Evolutionary conservation across 352 stramenopile genomes (phyloP).

Genomic region (Phytophthora sojae): DNA sequence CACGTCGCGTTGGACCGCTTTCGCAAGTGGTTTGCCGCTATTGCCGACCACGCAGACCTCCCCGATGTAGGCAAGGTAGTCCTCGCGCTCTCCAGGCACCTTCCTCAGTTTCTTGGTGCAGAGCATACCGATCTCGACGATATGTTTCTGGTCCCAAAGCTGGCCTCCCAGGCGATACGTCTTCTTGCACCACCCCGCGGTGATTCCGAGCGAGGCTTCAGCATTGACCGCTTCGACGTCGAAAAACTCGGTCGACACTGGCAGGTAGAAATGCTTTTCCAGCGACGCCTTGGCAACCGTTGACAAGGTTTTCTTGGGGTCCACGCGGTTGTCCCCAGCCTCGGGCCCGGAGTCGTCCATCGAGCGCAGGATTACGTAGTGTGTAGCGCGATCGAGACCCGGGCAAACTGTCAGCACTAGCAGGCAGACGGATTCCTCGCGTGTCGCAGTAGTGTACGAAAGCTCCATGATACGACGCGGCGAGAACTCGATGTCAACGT

Average conservation of each 20-base stretch:
- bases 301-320: conserved; percentile 33
- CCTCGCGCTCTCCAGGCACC: conserved; percentile 27
- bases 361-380: conserved; percentile 50
- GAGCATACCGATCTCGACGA: conserved; percentile 51
- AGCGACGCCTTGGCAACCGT: conserved; percentile 33
- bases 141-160: conserved; percentile 54
- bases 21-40: conserved; percentile 19
- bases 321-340: conserved; percentile 7
- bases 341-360: conserved; percentile 31
- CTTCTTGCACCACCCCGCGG: conserved; percentile 46
- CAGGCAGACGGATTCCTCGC: conserved; percentile 39
- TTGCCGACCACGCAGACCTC: conserved; percentile 43
- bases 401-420: conserved; percentile 52
- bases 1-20: conserved; percentile 20
- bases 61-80: conserved; percentile 43
- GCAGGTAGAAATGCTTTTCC: conserved; percentile 49
- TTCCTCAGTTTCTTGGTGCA: conserved; percentile 40
- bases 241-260: conserved; percentile 38
- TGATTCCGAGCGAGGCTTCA: conserved; percentile 31
- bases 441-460: conserved; percentile 45
- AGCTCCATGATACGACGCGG: conserved; percentile 46
- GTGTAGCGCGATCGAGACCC: conserved; percentile 44
- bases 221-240: conserved; percentile 21
- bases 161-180: conserved; percentile 47
- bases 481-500: conserved; percentile 51